These are phyloP conservation scores for Sungouiozyma ichnusensis DNA, from an alignment of 805 yeast genomes.

Conservation along the genomic window DNA sequence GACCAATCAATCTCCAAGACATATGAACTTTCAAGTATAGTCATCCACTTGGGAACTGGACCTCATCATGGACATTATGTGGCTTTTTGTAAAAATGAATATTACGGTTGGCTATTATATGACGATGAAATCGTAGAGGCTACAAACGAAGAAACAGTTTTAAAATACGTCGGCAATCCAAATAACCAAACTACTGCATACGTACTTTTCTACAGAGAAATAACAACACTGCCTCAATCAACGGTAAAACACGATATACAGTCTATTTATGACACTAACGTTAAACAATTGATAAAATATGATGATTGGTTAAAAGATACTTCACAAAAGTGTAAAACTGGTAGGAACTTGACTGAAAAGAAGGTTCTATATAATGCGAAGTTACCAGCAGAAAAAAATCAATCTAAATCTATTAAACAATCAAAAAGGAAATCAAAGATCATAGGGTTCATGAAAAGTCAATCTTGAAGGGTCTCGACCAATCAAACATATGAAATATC, in stretches of 20 bases:
- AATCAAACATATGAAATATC: no score
- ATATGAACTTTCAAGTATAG: slow-evolving; percentile 77
- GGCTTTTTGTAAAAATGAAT: slow-evolving; percentile 65
- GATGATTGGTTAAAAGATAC: slow-evolving; percentile 15
- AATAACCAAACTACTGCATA: slow-evolving; percentile 88
- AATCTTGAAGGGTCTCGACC: neutral
- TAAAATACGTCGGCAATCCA: slow-evolving; percentile 78
- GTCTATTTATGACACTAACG: slow-evolving; percentile 11
- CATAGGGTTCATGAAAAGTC: slow-evolving; percentile 16
- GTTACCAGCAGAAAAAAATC: neutral
- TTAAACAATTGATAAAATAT: slow-evolving; percentile 14
- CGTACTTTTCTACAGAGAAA: slow-evolving; percentile 67
- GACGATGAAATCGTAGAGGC: slow-evolving; percentile 93
- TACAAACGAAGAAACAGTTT: slow-evolving; percentile 73
- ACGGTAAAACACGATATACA: neutral
- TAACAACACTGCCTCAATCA: slow-evolving; percentile 15
- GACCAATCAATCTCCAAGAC: slow-evolving; percentile 36
- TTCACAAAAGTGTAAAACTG: neutral
- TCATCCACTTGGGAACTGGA: slow-evolving; percentile 94
- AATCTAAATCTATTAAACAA: neutral
- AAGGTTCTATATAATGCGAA: neutral
- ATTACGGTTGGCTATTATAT: slow-evolving; percentile 80
- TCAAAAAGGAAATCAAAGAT: slow-evolving; percentile 19
- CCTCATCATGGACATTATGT: slow-evolving; percentile 98
- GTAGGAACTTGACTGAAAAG: slow-evolving; percentile 1